Conservation (phyloP, 805 yeast species). For the Wickerhamiella lipophila region DNA sequence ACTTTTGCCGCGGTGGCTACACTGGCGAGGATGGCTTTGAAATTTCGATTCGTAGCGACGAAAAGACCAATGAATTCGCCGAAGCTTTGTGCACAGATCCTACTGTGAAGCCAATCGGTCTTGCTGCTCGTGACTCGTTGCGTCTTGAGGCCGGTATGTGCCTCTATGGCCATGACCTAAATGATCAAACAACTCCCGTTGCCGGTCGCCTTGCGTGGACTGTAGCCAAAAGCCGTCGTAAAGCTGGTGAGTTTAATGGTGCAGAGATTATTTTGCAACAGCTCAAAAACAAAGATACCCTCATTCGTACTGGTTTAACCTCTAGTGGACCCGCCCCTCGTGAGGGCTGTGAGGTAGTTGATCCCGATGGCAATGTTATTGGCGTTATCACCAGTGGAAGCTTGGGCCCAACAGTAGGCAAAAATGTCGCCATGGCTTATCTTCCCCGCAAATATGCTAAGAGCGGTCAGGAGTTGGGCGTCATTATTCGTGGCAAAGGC, state of each 20-base stretch:
- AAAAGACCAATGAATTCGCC: constrained; percentile 46
- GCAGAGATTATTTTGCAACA: constrained; percentile 55
- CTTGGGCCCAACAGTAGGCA: constrained; percentile 56
- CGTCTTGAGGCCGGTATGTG: constrained; percentile 98
- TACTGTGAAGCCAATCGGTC: constrained; percentile 71
- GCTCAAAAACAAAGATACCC: constrained; percentile 47
- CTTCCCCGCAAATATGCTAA: constrained; percentile 59
- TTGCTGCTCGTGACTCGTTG: constrained; percentile 95
- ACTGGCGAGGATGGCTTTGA: constrained; percentile 99
- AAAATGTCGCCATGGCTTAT: constrained; percentile 86
- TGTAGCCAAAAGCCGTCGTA: constrained; percentile 67
- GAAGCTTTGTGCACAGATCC: constrained; percentile 40
- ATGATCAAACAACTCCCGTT: constrained; percentile 68
- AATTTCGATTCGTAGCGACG: constrained; percentile 53
- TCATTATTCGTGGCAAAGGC: constrained; percentile 72
- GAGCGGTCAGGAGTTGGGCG: constrained; percentile 54
- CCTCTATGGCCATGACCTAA: constrained; percentile 84
- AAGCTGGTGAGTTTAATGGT: constrained; percentile 56
- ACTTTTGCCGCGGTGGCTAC: constrained; percentile 90
- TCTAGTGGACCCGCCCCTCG: constrained; percentile 90
- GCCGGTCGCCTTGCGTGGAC: constrained; percentile 87
- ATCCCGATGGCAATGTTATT: constrained; percentile 41
- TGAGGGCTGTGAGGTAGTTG: constrained; percentile 55
- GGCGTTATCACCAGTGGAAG: constrained; percentile 52
- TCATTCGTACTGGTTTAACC: constrained; percentile 58